phyloP scores from a whole-genome alignment of 257 asterid genomes.

The Ehretia macrophylla region DNA sequence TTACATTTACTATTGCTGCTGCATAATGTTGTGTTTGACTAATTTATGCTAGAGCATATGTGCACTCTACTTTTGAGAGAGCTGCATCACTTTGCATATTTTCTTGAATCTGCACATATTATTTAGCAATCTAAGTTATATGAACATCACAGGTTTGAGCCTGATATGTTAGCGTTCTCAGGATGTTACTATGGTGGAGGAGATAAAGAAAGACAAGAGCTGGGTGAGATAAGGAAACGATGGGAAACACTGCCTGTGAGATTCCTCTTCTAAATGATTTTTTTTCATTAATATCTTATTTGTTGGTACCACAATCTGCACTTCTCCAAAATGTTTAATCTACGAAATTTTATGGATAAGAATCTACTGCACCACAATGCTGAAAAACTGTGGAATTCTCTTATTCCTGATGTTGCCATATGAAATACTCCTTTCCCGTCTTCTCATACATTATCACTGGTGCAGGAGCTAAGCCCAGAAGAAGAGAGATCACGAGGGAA shows the following conservation, averaged over 20 bases:
- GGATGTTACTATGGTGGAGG: conserved; percentile 81
- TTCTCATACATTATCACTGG: neutral
- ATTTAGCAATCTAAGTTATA: conserved; percentile 10
- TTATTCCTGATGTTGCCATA: neutral
- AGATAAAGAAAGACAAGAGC: conserved; percentile 58
- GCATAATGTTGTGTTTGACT: too few relatives aligned
- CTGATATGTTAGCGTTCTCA: conserved; percentile 74
- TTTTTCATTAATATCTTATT: too few relatives aligned
- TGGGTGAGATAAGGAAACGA: conserved; percentile 63
- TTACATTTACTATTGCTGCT: too few relatives aligned
- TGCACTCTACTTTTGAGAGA: too few relatives aligned
- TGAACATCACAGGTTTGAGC: conserved; percentile 56
- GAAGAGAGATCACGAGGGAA: conserved; percentile 21
- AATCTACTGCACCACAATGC: too few relatives aligned
- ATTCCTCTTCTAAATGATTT: neutral
- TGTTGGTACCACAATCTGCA: neutral
- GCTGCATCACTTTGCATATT: too few relatives aligned
- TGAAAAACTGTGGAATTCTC: neutral
- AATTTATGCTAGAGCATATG: too few relatives aligned
- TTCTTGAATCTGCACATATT: conserved; percentile 1
- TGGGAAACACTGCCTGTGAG: conserved; percentile 70
- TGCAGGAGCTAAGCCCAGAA: conserved; percentile 16
- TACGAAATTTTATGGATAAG: too few relatives aligned
- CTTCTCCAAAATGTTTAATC: too few relatives aligned
- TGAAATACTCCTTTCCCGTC: neutral